phyloP scores from a whole-genome alignment of 2,329 filamentous ascomycete species.

The Coniochaeta hoffmannii region DNA sequence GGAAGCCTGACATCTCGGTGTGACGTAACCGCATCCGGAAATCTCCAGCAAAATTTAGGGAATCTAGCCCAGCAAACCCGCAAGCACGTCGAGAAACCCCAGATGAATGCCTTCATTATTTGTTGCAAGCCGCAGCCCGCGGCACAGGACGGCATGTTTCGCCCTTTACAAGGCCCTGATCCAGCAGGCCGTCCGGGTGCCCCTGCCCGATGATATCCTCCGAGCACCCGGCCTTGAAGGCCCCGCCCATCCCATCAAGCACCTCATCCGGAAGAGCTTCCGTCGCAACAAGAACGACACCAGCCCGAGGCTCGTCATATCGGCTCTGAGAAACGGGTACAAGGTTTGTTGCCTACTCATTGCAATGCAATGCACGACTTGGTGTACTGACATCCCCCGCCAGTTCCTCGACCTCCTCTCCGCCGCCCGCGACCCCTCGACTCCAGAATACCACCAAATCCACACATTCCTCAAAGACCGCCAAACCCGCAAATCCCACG shows the following conservation, averaged over 20 bases:
- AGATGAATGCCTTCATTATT: conserved; percentile 31
- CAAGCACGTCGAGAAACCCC: neutral
- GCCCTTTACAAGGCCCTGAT: conserved; percentile 68
- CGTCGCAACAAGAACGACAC: conserved; percentile 48
- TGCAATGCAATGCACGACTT: neutral
- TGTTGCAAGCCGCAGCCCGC: conserved; percentile 40
- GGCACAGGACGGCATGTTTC: conserved; percentile 50
- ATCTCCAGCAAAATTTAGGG: neutral
- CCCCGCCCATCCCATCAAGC: conserved; percentile 39
- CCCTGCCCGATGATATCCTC: conserved; percentile 40
- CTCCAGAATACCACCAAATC: conserved; percentile 33
- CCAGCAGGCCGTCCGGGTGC: conserved; percentile 44
- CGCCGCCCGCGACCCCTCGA: conserved; percentile 27
- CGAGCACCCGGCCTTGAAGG: conserved; percentile 16
- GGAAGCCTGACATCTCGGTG: neutral
- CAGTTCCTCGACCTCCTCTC: conserved; percentile 35
- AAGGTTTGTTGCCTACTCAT: conserved; percentile 32
- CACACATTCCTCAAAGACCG: conserved; percentile 30
- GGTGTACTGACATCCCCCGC: neutral
- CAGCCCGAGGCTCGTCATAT: conserved; percentile 51
- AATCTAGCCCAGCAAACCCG: neutral
- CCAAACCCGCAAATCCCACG: conserved; percentile 15
- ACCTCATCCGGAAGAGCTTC: conserved; percentile 57
- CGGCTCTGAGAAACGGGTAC: conserved; percentile 62
- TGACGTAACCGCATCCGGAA: neutral